phyloP scores from a whole-genome alignment of 1,284 basidiomycete genomes.

The Cerrena zonata region DNA sequence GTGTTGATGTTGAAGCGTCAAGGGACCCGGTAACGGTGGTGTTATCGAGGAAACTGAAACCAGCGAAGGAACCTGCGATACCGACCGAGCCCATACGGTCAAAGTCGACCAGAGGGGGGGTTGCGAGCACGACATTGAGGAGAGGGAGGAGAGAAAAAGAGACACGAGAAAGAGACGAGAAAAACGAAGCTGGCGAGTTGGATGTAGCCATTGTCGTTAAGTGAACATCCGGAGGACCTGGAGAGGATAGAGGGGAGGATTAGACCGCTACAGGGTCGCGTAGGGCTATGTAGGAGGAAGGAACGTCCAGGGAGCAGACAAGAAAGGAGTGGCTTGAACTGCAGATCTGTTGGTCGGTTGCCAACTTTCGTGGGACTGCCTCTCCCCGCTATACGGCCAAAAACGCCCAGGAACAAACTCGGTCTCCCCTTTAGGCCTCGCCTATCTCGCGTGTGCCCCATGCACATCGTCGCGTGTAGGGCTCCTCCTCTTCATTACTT shows the following conservation, averaged over 20 bases:
- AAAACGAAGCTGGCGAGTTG: neutral
- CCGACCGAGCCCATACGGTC: conserved; percentile 86
- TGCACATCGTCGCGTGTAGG: no score
- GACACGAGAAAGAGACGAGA: conserved; percentile 6
- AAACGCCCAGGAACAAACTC: no score
- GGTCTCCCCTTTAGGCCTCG: no score
- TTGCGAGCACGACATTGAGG: conserved; percentile 42
- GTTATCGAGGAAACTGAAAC: conserved; percentile 72
- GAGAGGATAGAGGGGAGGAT: neutral
- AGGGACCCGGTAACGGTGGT: conserved; percentile 44
- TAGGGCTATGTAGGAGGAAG: neutral
- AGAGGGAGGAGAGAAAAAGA: conserved; percentile 20
- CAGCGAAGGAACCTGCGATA: conserved; percentile 80
- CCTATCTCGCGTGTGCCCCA: no score
- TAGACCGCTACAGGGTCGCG: neutral
- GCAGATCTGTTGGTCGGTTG: neutral
- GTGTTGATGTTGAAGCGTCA: conserved; percentile 62
- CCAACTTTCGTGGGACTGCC: neutral
- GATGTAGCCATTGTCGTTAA: neutral
- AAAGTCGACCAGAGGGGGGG: conserved; percentile 81
- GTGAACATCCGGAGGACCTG: neutral
- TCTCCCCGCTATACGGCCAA: no score
- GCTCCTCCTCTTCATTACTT: no score
- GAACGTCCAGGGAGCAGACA: neutral
- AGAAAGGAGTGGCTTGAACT: conserved; percentile 1